Evolutionary conservation across 192 early-diverging fungal genomes (phyloP).

Genomic region (Funneliformis geosporum): DNA sequence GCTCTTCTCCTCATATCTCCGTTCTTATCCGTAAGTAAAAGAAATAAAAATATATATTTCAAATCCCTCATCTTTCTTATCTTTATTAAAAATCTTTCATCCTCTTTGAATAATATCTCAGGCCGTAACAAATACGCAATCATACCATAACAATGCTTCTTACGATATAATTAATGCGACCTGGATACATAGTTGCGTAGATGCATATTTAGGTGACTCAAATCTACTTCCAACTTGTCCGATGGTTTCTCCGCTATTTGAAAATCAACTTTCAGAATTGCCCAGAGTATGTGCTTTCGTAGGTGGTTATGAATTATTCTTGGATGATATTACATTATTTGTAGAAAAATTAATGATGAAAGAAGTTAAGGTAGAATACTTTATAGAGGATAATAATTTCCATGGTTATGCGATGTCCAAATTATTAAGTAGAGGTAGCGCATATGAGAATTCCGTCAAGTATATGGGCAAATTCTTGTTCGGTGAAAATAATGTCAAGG

Average conservation of each 20-base stretch:
- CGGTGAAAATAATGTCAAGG: not conserved
- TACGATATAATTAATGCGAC: not conserved
- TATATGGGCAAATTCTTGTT: not conserved
- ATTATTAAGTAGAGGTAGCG: slow-evolving; percentile 4
- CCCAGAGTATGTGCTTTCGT: slow-evolving; percentile 15
- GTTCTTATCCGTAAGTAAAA: not conserved
- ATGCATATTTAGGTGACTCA: not conserved
- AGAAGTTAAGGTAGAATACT: not conserved
- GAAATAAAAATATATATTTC: not conserved
- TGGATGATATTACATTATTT: slow-evolving; percentile 6
- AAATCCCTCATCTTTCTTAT: too few species aligned
- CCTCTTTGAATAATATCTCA: not conserved
- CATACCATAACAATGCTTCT: not conserved
- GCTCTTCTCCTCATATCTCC: slow-evolving; percentile 17
- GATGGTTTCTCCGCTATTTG: slow-evolving; percentile 21
- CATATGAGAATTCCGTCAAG: not conserved
- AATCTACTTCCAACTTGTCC: not conserved
- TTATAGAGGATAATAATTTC: not conserved
- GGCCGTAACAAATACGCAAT: not conserved
- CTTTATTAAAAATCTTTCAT: too few species aligned
- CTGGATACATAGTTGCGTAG: not conserved
- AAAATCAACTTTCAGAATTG: slow-evolving; percentile 8
- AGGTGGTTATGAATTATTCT: slow-evolving; percentile 16
- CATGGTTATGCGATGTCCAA: slow-evolving; percentile 15
- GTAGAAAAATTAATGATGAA: not conserved